Conservation (phyloP, 495 filamentous ascomycete species). For the Xylaria castorea region DNA sequence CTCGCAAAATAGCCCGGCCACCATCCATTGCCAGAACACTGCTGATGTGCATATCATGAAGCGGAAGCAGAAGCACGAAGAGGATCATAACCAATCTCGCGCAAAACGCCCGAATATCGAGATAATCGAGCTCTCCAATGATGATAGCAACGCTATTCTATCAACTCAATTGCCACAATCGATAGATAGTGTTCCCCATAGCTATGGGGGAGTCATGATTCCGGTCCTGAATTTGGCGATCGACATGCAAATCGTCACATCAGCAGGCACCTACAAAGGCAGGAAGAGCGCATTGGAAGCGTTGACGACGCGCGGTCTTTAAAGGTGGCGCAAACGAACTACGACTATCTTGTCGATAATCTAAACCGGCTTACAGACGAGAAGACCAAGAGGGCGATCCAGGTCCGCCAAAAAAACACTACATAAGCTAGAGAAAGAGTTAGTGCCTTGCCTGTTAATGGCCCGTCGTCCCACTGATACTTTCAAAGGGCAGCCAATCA, state of each 20-base stretch:
- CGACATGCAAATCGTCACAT: slow-evolving; percentile 10
- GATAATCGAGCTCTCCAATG: slow-evolving; percentile 4
- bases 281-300: background rate
- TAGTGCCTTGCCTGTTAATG: slow-evolving; percentile 1
- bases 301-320: background rate
- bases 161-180: background rate
- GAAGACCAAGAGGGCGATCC: no score
- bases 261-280: background rate
- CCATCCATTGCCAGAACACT: background rate
- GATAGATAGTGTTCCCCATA: slow-evolving; percentile 1
- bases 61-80: background rate
- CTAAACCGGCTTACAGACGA: background rate
- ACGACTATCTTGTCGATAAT: background rate
- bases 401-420: no score
- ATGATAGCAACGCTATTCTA: background rate
- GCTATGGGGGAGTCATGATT: background rate
- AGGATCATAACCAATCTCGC: background rate
- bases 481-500: background rate
- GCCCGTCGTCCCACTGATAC: background rate
- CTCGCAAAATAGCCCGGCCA: background rate
- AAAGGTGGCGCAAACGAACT: background rate
- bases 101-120: background rate
- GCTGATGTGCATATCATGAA: slow-evolving; percentile 1
- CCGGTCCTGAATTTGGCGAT: background rate
- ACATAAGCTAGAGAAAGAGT: slow-evolving; percentile 1